phyloP scores from a whole-genome alignment of 257 asterid species.

The Solanum ossicruentum region DNA sequence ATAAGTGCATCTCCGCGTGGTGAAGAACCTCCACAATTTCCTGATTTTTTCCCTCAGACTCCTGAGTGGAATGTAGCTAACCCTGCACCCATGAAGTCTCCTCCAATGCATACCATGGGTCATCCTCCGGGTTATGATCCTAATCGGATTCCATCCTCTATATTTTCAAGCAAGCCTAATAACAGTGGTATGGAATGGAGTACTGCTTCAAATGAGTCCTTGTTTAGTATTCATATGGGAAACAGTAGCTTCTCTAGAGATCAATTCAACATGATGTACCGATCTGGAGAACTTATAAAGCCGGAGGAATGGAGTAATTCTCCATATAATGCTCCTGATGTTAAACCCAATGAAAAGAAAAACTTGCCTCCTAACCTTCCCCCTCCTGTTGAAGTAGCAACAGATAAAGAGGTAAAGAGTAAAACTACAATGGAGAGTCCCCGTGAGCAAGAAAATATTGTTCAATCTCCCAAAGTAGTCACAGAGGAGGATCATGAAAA shows the following conservation, averaged over 20 bases:
- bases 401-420: conserved; percentile 21
- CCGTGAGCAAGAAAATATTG: conserved; percentile 3
- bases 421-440: conserved; percentile 12
- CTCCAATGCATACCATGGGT: conserved; percentile 42
- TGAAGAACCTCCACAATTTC: conserved; percentile 1
- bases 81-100: conserved; percentile 26
- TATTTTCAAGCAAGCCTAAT: conserved; percentile 37
- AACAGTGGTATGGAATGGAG: conserved; percentile 58
- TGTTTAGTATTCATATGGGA: conserved; percentile 83
- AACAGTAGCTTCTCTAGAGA: conserved; percentile 59
- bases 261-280: conserved; percentile 16
- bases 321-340: conserved; percentile 7
- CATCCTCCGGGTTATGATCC: conserved; percentile 50
- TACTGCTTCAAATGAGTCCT: conserved; percentile 63
- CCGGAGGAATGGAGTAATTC: conserved; percentile 28
- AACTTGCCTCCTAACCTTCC: conserved; percentile 29
- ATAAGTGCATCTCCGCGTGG: conserved; percentile 31
- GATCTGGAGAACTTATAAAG: conserved; percentile 34
- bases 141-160: conserved; percentile 57
- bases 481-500: neutral
- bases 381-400: conserved; percentile 38
- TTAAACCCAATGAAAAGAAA: conserved; percentile 19
- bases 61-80: conserved; percentile 10
- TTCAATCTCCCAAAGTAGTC: neutral
- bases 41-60: neutral